Percentiles rank a stretch among this genome's conserved stretches.
These are phyloP conservation scores for Xanthoconium purpureum DNA, from an alignment of 768 basidiomycete genomes.

Conservation along the genomic window DNA sequence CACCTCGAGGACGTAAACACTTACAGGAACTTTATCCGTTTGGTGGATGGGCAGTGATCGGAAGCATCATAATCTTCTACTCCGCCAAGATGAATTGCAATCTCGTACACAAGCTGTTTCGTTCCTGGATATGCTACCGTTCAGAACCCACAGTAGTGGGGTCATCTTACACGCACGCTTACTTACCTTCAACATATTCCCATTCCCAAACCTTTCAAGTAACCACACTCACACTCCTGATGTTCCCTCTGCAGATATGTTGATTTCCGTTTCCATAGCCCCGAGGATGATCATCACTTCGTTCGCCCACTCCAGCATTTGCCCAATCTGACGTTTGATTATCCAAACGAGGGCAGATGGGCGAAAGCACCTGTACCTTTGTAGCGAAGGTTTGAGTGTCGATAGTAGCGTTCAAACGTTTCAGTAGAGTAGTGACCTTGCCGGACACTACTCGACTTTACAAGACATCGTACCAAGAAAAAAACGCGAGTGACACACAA, in stretches of 20 bases:
- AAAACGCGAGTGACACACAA: no score
- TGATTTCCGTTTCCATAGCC: slow-evolving; percentile 67
- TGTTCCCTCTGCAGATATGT: slow-evolving; percentile 42
- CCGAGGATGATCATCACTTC: slow-evolving; percentile 52
- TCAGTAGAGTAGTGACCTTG: no score
- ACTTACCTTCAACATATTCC: slow-evolving; percentile 41
- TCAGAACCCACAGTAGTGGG: slow-evolving; percentile 34
- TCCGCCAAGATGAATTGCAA: no score
- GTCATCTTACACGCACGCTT: slow-evolving; percentile 45
- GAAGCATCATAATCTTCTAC: background rate
- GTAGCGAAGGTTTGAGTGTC: no score
- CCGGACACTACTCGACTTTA: no score
- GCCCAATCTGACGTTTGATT: slow-evolving; percentile 42
- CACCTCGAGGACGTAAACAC: no score
- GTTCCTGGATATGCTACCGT: no score
- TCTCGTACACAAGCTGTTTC: no score
- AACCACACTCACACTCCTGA: slow-evolving; percentile 40
- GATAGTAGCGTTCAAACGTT: no score
- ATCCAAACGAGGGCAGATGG: slow-evolving; percentile 50
- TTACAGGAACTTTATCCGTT: no score
- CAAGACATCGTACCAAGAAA: no score
- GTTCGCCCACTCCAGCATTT: slow-evolving; percentile 39
- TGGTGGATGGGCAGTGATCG: no score
- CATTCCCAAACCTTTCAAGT: slow-evolving; percentile 36
- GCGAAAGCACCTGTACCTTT: slow-evolving; percentile 15